Evolutionary conservation across 148 eudicot species (phyloP), one percentile per base, ranked within the genome.

Genomic region (Euryodendron excelsum): DNA sequence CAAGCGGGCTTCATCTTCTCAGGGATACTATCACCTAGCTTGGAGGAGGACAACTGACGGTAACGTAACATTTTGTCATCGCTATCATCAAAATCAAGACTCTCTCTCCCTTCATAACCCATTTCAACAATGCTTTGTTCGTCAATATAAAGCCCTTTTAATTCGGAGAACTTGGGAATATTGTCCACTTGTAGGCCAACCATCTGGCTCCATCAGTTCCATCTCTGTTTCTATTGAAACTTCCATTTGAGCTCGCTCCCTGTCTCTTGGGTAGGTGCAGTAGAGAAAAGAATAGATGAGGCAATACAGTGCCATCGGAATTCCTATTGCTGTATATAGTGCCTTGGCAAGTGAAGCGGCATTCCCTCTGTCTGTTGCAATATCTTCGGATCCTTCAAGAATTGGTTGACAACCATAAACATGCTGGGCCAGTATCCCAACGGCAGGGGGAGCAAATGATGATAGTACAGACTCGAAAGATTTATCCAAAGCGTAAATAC

Each of bases 391-490:
- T 50, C 87, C 93, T 74, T 86, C 77, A 37, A 87, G 74, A 45
- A 92, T 83, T 30, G 98, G 98, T 79, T 81, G 82, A 64, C 85
- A 94, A 27, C 97, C 97, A 33, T 86, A 94, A 5, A 89, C 87
- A 65, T 90, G 86, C 79, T 94, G 96, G 56, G 98, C 92, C 73
- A 94, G 79, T 36, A 91, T 77, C 31, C 97, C 97, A 31, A 94
- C 98, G 52, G 87, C 67, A 3, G 97, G 94, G 34, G 98, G 98
- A 64, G 97, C 97, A 85, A 92, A 92, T 50, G 98, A 92, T 28
- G 98, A 90, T 28, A 94, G 78, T 71, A 92, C 81, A 0, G 97
- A 88, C 82, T 94, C 98, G 13, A 94, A 91, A 23, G 98, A 92
- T 76, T 91, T 86, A 80, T 94, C 98, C 83, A 94, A 81, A 52